Evolutionary conservation across 2,329 filamentous ascomycete species (phyloP).

Genomic region (Colletotrichum eremochloae): DNA sequence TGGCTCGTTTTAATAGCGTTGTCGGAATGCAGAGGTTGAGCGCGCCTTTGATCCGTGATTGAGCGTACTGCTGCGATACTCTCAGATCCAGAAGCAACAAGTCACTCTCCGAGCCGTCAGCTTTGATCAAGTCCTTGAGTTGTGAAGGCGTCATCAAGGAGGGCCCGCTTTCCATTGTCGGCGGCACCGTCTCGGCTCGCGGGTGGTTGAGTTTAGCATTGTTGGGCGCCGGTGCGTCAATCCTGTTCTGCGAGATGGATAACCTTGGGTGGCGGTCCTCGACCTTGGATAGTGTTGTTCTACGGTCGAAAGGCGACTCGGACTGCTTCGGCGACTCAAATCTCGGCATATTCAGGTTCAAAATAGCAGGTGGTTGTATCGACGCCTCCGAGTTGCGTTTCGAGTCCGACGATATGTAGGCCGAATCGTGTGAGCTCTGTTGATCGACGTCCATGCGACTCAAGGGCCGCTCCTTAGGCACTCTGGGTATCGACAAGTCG

Average conservation of each 20-base stretch:
- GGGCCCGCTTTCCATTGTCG: slow-evolving; percentile 61
- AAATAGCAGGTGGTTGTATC: slow-evolving; percentile 53
- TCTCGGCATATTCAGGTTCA: slow-evolving; percentile 56
- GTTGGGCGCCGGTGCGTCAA: slow-evolving; percentile 55
- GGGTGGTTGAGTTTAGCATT: slow-evolving; percentile 34
- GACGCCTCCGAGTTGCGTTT: slow-evolving; percentile 67
- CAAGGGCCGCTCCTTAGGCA: slow-evolving; percentile 25
- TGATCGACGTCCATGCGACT: slow-evolving; percentile 60
- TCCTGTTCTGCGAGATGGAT: slow-evolving; percentile 64
- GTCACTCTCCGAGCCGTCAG: slow-evolving; percentile 51
- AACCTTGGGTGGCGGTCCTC: slow-evolving; percentile 68
- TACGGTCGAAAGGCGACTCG: slow-evolving; percentile 52
- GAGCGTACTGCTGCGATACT: slow-evolving; percentile 84
- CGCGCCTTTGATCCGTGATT: slow-evolving; percentile 81
- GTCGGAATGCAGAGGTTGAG: slow-evolving; percentile 96
- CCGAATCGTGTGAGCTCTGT: slow-evolving; percentile 64
- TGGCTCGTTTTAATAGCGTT: slow-evolving; percentile 89
- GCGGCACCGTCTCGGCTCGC: slow-evolving; percentile 67
- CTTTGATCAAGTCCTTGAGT: slow-evolving; percentile 69
- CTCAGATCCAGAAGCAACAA: slow-evolving; percentile 86
- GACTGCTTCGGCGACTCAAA: slow-evolving; percentile 54
- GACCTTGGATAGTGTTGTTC: slow-evolving; percentile 54
- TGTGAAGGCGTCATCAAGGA: slow-evolving; percentile 66
- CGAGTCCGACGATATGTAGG: slow-evolving; percentile 67
- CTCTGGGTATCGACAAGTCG: slow-evolving; percentile 45